Base-by-base conservation (phyloP, 2,329 filamentous ascomycete species). In the Sporothrix protearum region DNA sequence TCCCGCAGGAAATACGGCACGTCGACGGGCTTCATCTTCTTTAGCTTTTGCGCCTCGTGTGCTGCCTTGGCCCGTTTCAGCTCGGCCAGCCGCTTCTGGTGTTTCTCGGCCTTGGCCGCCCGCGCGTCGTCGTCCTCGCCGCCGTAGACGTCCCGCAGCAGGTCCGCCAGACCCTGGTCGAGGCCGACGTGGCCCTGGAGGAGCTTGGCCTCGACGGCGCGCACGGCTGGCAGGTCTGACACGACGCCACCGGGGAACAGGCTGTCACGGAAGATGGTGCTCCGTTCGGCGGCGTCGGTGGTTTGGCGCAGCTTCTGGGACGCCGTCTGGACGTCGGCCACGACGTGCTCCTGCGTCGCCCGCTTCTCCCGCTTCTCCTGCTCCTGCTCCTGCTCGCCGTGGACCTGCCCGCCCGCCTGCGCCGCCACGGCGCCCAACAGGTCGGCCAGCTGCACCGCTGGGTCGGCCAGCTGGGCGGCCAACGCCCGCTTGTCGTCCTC, bases 61-160 rank as follows among this genome's bases (percentile, higher is more conserved):
- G 88, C 78, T 2, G 84, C 78, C 59, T 83, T 83, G 28, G 87
- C 85, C 88, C 89, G 91, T 82, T 88, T 89, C 77, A 90, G 80
- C 71, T 86, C 78, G 49, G 89, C 86, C 30, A 80, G 76, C 51
- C 79, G 76, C 72, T 75, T 73, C 42, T 73, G 75, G 45, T 79
- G 76, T 70, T 77, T 77, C 9, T 77, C 76, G 7, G 72, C 73
- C 67, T 76, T 75, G 69, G 78, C 76, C 7, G 75, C 74, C 16
- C 70, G 72, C 1, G 74, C 73, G 3, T 74, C 67, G 19, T 70
- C 55, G 28, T 72, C 69, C 28, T 63, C 66, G 67, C 49, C 59
- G 39, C 55, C 68, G 7, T 33, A 49, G 12, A 67, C 22, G 6
- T 68, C 70, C 5, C 73, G 70, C 25, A 74, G 49, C 51, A 73